Evolutionary conservation across 345 rosid species (phyloP), one percentile per base, ranked within the genome.

Genomic region (Citrus unshiu): DNA sequence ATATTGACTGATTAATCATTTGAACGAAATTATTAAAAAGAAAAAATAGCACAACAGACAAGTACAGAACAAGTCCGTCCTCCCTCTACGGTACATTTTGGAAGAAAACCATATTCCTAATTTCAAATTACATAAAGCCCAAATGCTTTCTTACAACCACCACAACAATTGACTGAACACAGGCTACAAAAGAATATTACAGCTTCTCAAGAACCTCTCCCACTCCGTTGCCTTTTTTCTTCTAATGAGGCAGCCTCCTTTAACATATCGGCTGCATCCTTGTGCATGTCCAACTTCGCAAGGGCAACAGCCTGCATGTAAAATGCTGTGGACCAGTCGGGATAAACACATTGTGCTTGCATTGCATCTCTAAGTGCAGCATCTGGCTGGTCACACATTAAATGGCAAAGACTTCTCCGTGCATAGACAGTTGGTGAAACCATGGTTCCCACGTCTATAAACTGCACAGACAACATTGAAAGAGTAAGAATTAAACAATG

Each of bases 321-420:
- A 73, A 92, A 90, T 64, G 98, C 91, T 1, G 98, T 94, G 32
- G 98, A 91, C 97, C 98, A 94, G 4, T 91, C 94, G 0, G 94
- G 94, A 75, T 88, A 92, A 3, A 92, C 94, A 21, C 94, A 94
- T 67, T 94, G 95, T 34, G 97, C 96, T 84, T 94, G 98, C 97
- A 94, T 94, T 49, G 97, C 98, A 80, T 94, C 98, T 81, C 98
- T 83, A 12, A 94, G 93, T 57, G 94, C 97, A 58, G 90, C 97
- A 85, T 93, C 98, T 7, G 95, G 89, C 75, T 93, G 96, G 73
- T 93, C 93, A 16, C 91, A 89, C 39, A 94, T 84, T 54, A 94
- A 91, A 83, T 89, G 74, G 80, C 96, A 94, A 54, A 91, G 90
- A 83, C 97, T 89, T 87, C 95, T 83, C 68, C 98, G 82, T 9